Evolutionary conservation across 2,329 filamentous ascomycete genomes (phyloP).

Genomic region (Neurospora sp.): DNA sequence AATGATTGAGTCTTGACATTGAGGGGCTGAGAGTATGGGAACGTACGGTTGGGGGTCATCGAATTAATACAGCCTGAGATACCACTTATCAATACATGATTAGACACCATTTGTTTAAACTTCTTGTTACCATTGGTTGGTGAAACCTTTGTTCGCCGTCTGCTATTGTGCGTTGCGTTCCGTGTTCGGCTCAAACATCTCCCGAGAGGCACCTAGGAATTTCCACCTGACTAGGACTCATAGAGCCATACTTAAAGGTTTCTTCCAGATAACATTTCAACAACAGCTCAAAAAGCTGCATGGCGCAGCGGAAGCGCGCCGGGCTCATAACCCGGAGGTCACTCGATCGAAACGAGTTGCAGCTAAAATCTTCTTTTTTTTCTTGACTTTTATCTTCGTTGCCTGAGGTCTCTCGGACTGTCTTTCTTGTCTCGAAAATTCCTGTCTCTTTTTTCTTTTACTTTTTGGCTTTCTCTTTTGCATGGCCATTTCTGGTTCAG

Average conservation of each 20-base stretch:
- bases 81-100: not conserved
- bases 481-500: not conserved
- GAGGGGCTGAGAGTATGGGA: not conserved
- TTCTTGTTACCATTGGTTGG: not conserved
- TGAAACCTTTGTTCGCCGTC: not conserved
- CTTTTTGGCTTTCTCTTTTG: not conserved
- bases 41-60: not conserved
- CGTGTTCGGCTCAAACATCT: not conserved
- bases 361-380: slow-evolving; percentile 11
- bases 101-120: not conserved
- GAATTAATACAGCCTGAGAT: not conserved
- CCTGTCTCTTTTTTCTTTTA: not conserved
- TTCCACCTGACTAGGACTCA: not conserved
- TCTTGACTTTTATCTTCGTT: not conserved
- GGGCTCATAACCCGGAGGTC: slow-evolving; percentile 22
- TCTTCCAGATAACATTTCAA: not conserved
- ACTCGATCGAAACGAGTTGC: slow-evolving; percentile 18
- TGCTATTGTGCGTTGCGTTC: not conserved
- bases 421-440: not conserved
- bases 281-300: slow-evolving; percentile 10
- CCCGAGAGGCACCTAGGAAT: not conserved
- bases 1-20: not conserved
- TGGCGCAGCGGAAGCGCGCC: slow-evolving; percentile 19
- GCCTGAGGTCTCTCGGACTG: not conserved
- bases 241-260: not conserved